Conservation (phyloP, 1,284 basidiomycete genomes). For the Phylloboletellus chloephorus region DNA sequence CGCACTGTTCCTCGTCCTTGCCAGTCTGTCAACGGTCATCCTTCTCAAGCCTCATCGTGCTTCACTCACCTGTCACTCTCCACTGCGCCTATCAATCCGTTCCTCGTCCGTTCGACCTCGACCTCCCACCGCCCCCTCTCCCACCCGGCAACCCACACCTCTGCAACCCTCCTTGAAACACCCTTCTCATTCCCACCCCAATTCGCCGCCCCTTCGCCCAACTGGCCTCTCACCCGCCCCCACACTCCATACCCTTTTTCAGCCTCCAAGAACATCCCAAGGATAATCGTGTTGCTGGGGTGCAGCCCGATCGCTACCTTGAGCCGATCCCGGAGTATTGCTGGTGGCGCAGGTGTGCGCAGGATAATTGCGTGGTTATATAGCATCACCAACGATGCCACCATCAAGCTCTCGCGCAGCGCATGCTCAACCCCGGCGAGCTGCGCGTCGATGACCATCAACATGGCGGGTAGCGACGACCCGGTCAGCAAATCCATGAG, state of each 20-base stretch:
- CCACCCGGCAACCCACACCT: constrained; percentile 77
- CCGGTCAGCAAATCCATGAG: constrained; percentile 58
- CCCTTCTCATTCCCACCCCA: constrained; percentile 45
- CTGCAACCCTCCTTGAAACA: constrained; percentile 53
- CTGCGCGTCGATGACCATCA: constrained; percentile 47
- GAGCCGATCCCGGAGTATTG: constrained; percentile 54
- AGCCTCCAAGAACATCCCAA: constrained; percentile 74
- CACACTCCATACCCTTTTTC: constrained; percentile 72
- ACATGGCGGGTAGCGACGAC: constrained; percentile 37
- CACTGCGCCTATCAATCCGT: constrained; percentile 54
- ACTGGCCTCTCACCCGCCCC: constrained; percentile 55
- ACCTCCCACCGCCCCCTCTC: constrained; percentile 62
- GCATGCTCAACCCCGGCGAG: constrained; percentile 18
- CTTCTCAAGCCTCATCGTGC: neutral
- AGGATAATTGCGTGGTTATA: constrained; percentile 57
- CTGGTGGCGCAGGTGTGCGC: constrained; percentile 54
- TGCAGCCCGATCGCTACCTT: constrained; percentile 53
- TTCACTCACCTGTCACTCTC: constrained; percentile 58
- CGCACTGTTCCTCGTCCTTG: constrained; percentile 63
- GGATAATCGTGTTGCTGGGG: constrained; percentile 67
- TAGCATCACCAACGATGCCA: constrained; percentile 54
- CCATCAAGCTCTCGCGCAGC: constrained; percentile 54
- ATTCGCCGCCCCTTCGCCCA: constrained; percentile 38
- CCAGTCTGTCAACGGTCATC: constrained; percentile 12
- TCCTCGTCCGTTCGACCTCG: constrained; percentile 66